phyloP scores from a whole-genome alignment of 371 early-diverging fungal species.

The Catenaria anguillulae region DNA sequence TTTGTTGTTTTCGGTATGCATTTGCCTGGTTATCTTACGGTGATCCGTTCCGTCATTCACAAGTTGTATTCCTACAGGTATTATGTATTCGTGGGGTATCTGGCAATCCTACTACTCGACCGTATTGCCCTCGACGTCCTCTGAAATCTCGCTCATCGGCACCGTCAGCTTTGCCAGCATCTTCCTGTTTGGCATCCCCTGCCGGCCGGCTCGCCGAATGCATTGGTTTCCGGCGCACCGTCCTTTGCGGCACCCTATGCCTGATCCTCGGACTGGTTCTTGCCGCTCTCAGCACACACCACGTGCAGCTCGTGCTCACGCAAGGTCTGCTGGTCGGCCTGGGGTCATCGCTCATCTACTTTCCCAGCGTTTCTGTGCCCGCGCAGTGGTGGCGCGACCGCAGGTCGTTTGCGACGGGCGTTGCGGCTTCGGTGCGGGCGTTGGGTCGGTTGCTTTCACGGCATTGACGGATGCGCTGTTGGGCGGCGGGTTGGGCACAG shows the following conservation, averaged over 20 bases:
- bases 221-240: constrained; percentile 7
- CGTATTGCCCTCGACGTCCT: constrained; percentile 15
- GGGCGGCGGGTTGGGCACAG: constrained; percentile 34
- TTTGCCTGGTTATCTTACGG: not conserved
- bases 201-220: constrained; percentile 12
- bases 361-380: constrained; percentile 46
- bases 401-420: constrained; percentile 53
- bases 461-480: constrained; percentile 35
- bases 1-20: not conserved
- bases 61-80: not conserved
- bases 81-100: constrained; percentile 7
- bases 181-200: not conserved
- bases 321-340: constrained; percentile 53
- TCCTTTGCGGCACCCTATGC: constrained; percentile 15
- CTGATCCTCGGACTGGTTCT: constrained; percentile 40
- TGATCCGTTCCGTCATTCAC: not conserved
- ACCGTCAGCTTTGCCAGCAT: constrained; percentile 8
- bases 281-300: constrained; percentile 41
- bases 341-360: constrained; percentile 47
- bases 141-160: not conserved
- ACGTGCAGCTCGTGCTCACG: constrained; percentile 51
- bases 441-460: constrained; percentile 44
- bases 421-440: constrained; percentile 50
- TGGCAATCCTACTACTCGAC: not conserved
- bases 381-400: constrained; percentile 53